phyloP scores from a whole-genome alignment of 2,329 filamentous ascomycete genomes.

The Thielaviopsis populi region DNA sequence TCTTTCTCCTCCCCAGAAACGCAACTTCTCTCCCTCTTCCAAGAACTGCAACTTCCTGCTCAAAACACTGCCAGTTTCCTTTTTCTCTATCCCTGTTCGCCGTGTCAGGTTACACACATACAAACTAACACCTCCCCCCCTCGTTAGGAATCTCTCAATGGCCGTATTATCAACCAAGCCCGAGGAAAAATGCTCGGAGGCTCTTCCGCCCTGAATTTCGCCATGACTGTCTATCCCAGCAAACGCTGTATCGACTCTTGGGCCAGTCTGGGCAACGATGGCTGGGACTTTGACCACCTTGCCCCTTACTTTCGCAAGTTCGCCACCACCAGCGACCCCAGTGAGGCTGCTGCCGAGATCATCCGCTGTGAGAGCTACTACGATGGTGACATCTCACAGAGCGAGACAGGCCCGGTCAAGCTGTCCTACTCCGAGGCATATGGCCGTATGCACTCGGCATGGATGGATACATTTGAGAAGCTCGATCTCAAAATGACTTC shows the following conservation, averaged over 20 bases:
- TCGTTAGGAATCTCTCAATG: slow-evolving; percentile 15
- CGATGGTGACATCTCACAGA: slow-evolving; percentile 22
- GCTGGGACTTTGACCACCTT: slow-evolving; percentile 22
- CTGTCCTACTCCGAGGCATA: slow-evolving; percentile 19
- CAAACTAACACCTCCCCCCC: slow-evolving; percentile 1
- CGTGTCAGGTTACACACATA: background rate
- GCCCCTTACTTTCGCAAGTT: slow-evolving; percentile 26
- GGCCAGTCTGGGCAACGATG: slow-evolving; percentile 21
- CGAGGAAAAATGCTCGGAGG: slow-evolving; percentile 45
- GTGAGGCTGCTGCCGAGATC: slow-evolving; percentile 21
- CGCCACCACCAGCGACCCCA: slow-evolving; percentile 22
- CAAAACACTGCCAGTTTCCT: background rate
- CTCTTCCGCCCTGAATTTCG: slow-evolving; percentile 45
- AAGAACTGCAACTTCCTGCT: background rate
- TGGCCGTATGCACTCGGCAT: slow-evolving; percentile 23
- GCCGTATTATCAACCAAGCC: slow-evolving; percentile 21
- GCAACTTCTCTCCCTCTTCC: background rate
- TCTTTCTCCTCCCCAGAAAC: background rate
- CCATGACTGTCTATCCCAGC: slow-evolving; percentile 24
- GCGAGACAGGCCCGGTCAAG: slow-evolving; percentile 21
- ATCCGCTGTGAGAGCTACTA: slow-evolving; percentile 24
- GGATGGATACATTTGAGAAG: slow-evolving; percentile 26
- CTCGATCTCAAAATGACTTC: slow-evolving; percentile 24
- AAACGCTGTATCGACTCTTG: slow-evolving; percentile 18
- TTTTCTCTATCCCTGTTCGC: background rate